Base-by-base conservation (phyloP, 140 eudicot genomes). In the Flaveria floridana region DNA sequence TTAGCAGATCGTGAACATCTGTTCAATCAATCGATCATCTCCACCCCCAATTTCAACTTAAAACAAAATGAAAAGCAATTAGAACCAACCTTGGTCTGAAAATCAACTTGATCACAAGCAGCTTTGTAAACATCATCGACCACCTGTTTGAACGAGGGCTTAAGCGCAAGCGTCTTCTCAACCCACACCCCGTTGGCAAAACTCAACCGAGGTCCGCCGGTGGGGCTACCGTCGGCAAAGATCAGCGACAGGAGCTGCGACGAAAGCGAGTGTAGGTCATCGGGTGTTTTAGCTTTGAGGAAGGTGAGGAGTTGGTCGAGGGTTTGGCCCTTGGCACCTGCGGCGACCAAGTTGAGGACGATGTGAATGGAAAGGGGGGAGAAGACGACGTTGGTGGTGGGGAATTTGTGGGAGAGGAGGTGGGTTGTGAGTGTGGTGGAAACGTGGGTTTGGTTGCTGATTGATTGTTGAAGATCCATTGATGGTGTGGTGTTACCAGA, bases 321-420 rank as follows among this genome's bases (percentile, higher is more conserved):
- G 79, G 98, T 84, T 65, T 75, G 82, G 19, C 89, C 95, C 0
- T 39, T 52, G 14, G 95, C 83, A 70, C 96, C 98, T 51, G 92
- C 81, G 0, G 98, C 88, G 37, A 87, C 48, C 55, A 89, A 47
- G 82, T 85, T 70, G 13, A 92, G 72, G 2, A 86, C 84, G 10
- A 87, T 86, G 30, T 89, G 95, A 73, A 89, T 61, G 15, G 90
- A 85, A 47, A 87, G 82, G 4, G 97, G 97, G 5, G 96, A 92
- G 80, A 84, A 87, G 3, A 92, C 90, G 20, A 78, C 3, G 89
- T 92, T 91, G 63, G 76, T 42, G 61, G 62, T 75, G 19, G 68
- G 66, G 74, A 78, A 73, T 21, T 69, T 28, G 25, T 76, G 81
- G 15, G 84, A 66, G 46, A 90, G 70, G 6, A 91, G 70, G 52